Conservation (phyloP, 2,329 filamentous ascomycete genomes). For the Fusarium sp. region DNA sequence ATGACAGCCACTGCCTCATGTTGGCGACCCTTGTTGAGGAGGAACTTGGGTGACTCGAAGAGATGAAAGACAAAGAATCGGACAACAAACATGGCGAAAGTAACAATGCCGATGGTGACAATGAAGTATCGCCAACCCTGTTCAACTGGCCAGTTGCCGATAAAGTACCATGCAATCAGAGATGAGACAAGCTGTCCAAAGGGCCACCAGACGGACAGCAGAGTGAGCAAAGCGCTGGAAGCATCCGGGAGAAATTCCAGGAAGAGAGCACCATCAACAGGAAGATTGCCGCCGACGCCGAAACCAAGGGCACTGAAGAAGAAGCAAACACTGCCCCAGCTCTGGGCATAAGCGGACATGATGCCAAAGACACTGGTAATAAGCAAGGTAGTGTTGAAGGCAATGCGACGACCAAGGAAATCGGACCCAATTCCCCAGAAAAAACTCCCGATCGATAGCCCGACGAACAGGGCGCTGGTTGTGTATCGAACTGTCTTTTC, state of each 20-base stretch:
- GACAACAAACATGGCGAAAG: conserved; percentile 79
- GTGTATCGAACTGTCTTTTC: conserved; percentile 81
- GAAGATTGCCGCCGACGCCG: conserved; percentile 79
- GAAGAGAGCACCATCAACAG: conserved; percentile 83
- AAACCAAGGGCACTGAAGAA: conserved; percentile 71
- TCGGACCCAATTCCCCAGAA: conserved; percentile 86
- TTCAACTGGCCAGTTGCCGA: conserved; percentile 73
- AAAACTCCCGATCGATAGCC: conserved; percentile 80
- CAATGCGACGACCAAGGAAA: conserved; percentile 78
- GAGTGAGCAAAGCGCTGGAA: conserved; percentile 77
- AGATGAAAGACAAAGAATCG: conserved; percentile 85
- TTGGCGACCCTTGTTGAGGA: conserved; percentile 80
- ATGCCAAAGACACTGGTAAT: conserved; percentile 80
- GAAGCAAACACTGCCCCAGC: conserved; percentile 71
- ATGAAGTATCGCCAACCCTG: conserved; percentile 83
- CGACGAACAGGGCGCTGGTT: conserved; percentile 79
- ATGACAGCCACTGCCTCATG: conserved; percentile 82
- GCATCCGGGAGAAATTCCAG: conserved; percentile 84
- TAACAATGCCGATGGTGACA: conserved; percentile 75
- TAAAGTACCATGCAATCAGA: conserved; percentile 78
- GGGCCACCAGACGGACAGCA: conserved; percentile 90
- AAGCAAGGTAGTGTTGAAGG: conserved; percentile 83
- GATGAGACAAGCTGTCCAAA: conserved; percentile 80
- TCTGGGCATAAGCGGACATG: conserved; percentile 72
- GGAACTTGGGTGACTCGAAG: conserved; percentile 86